These are phyloP conservation scores for Fennellomyces sp. DNA, from an alignment of 371 early-diverging fungal genomes.

Conservation along the genomic window DNA sequence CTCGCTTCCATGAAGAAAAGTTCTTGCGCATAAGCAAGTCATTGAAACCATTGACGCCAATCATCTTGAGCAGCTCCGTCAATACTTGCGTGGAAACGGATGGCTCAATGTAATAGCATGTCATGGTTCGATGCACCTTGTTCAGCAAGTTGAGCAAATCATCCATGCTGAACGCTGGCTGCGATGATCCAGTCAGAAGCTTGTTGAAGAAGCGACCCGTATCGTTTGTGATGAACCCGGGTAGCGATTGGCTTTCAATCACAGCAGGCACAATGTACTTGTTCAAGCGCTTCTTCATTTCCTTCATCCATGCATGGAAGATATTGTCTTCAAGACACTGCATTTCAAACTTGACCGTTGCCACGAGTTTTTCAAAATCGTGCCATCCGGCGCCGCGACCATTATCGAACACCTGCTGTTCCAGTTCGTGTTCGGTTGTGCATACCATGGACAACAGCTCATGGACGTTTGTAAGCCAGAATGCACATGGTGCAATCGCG, in stretches of 20 bases:
- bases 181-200: constrained; percentile 71
- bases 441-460: constrained; percentile 78
- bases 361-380: constrained; percentile 56
- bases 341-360: constrained; percentile 67
- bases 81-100: constrained; percentile 81
- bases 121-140: constrained; percentile 91
- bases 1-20: constrained; percentile 89
- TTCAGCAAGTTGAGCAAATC: constrained; percentile 89
- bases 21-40: constrained; percentile 91
- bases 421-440: constrained; percentile 38
- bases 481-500: constrained; percentile 67
- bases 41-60: constrained; percentile 94
- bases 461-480: constrained; percentile 95
- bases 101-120: constrained; percentile 92
- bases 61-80: constrained; percentile 85
- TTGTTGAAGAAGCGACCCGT: constrained; percentile 79
- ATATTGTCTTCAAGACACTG: constrained; percentile 73
- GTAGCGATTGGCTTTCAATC: constrained; percentile 91
- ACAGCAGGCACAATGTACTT: constrained; percentile 94
- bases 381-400: constrained; percentile 27
- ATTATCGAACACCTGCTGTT: constrained; percentile 27
- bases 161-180: constrained; percentile 86
- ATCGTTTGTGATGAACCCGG: constrained; percentile 90
- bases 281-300: constrained; percentile 87
- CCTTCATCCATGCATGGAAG: constrained; percentile 88